phyloP scores from a whole-genome alignment of 768 basidiomycete species.

The Mycena filopes region DNA sequence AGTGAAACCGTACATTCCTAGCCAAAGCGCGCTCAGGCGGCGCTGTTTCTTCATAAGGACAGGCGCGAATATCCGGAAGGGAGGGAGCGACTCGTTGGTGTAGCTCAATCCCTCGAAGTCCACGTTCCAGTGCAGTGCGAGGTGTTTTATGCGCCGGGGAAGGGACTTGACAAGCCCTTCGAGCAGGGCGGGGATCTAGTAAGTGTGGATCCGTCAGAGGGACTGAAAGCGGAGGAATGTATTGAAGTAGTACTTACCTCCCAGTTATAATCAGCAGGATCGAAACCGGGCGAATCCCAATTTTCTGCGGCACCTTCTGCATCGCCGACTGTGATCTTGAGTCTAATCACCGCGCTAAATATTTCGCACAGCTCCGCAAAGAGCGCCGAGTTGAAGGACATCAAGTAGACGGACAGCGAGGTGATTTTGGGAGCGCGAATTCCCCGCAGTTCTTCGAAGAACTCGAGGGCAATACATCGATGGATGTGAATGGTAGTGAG shows the following conservation, averaged over 20 bases:
- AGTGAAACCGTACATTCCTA: slow-evolving; percentile 5
- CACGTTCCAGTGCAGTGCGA: slow-evolving; percentile 1
- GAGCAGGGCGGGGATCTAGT: not conserved
- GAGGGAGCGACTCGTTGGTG: not conserved
- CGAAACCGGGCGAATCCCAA: not conserved
- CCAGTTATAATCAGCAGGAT: not conserved
- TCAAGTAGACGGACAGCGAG: not conserved
- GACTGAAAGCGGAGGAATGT: too few relatives aligned
- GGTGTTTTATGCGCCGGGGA: not conserved
- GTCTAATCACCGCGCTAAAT: not conserved
- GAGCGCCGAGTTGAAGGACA: not conserved
- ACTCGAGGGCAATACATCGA: not conserved
- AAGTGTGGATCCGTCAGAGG: too few relatives aligned
- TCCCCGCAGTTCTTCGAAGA: not conserved
- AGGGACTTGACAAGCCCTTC: not conserved
- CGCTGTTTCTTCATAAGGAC: not conserved
- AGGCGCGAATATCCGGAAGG: not conserved
- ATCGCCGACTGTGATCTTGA: not conserved
- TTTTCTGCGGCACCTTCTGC: not conserved
- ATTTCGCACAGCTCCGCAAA: not conserved
- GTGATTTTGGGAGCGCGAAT: not conserved
- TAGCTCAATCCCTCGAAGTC: too few relatives aligned
- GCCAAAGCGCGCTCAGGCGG: not conserved
- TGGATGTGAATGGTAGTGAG: not conserved
- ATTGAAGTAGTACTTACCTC: not conserved